A percentile compares a stretch with the other conserved stretches of the same genome.
phyloP scores from a whole-genome alignment of 2,329 filamentous ascomycete species.

The Paecilomyces formosus region DNA sequence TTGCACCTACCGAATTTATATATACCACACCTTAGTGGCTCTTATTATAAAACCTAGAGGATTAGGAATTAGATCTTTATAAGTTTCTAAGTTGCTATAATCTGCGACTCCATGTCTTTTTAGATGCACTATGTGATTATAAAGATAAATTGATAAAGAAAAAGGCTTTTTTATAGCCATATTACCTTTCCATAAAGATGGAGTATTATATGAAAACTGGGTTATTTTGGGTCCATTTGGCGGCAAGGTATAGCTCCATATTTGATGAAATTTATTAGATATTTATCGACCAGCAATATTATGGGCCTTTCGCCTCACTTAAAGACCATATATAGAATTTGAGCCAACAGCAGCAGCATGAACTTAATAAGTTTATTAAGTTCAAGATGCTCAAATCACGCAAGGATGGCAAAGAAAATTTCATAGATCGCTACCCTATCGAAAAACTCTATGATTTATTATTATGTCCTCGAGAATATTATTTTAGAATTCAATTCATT shows the following conservation, averaged over 20 bases:
- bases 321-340: too few relatives aligned
- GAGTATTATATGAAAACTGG: constrained; percentile 15
- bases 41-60: constrained; percentile 17
- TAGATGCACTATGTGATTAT: constrained; percentile 17
- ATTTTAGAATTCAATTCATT: too few relatives aligned
- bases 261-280: too few relatives aligned
- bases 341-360: too few relatives aligned
- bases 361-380: too few relatives aligned
- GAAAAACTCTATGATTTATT: neutral
- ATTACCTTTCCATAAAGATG: constrained; percentile 17
- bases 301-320: too few relatives aligned
- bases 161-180: constrained; percentile 7
- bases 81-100: constrained; percentile 16
- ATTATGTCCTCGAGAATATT: too few relatives aligned
- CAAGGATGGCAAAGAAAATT: too few relatives aligned
- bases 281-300: too few relatives aligned
- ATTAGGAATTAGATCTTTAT: constrained; percentile 15
- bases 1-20: constrained; percentile 16
- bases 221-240: constrained; percentile 20
- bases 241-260: constrained; percentile 5
- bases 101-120: constrained; percentile 14
- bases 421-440: too few relatives aligned
- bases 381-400: too few relatives aligned
- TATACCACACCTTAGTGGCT: constrained; percentile 9
- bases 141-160: constrained; percentile 11